Evolutionary conservation across 2,329 filamentous ascomycete species (phyloP), one percentile per base, ranked within the genome.

Genomic region (Penicillium sclerotiorum): DNA sequence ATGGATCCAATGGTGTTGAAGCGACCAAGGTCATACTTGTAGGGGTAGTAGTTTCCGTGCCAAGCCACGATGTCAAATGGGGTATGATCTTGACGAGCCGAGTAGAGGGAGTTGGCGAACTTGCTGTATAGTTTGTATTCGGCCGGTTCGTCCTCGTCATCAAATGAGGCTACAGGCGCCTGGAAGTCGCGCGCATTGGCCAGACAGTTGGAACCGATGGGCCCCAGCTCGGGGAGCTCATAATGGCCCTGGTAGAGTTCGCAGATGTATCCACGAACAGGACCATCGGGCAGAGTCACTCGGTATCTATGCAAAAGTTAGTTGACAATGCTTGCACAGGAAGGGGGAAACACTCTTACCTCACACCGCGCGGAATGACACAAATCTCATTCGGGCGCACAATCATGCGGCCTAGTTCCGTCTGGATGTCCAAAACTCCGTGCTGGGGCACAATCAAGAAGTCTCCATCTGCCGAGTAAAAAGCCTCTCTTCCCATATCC

Each of bases 391-490:
- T 86, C 1, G 88, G 88, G 46, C 88, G 80, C n/a, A 92, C 84
- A 36, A 89, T 80, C 5, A 93, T 74, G 63, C 80, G 82, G 38
- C 89, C 89, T 40, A 92, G 77, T 69, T 93, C 89, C 1, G 89
- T 93, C 61, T 86, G 82, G 54, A 93, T 87, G 62, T 92, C 87
- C 32, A 93, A 73, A 12, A 80, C 78, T 2, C 89, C 89, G 55
- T 88, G 82, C 66, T 93, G 89, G 1, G 87, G 79, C 12, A 93
- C 87, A 54, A 93, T 85, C 48, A 92, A 71, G 60, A 90, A 81
- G 66, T 93, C 89, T 11, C 89, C 89, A 64, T 93, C 89, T 0
- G 90, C 87, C 3, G 87, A 92, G 77, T 93, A 95, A 68, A 92
- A 95, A 0, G 89, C 89, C 42, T 86, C 78, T 32, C 82, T 81